phyloP scores from a whole-genome alignment of 2,329 filamentous ascomycete species.

The Ophioceras dolichostomum region DNA sequence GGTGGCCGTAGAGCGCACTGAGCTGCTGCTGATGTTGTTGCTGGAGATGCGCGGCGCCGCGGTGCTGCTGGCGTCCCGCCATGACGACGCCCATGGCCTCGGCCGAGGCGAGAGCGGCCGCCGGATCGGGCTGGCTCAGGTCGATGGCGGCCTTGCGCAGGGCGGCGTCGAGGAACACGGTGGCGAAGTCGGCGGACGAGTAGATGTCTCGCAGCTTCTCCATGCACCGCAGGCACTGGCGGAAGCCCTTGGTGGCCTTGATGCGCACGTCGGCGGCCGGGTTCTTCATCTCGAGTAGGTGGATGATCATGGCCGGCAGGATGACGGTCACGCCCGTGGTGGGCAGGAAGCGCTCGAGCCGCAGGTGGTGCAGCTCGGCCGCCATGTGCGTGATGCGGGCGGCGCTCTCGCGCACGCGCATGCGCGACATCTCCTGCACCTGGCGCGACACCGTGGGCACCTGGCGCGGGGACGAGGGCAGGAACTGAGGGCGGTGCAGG shows the following conservation, averaged over 20 bases:
- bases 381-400: conserved; percentile 78
- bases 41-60: background rate
- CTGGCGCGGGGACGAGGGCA: conserved; percentile 55
- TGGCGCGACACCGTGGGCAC: conserved; percentile 46
- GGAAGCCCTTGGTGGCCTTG: conserved; percentile 67
- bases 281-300: conserved; percentile 84
- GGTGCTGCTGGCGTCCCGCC: conserved; percentile 1
- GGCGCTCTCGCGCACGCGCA: conserved; percentile 73
- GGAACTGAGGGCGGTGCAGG: conserved; percentile 79
- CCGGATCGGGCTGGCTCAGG: conserved; percentile 29
- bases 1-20: conserved; percentile 1
- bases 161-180: conserved; percentile 83
- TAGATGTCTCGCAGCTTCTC: conserved; percentile 81
- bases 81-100: conserved; percentile 9
- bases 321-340: conserved; percentile 87
- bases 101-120: conserved; percentile 18
- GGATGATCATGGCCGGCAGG: conserved; percentile 85
- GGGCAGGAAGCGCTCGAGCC: conserved; percentile 68
- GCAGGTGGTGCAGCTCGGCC: conserved; percentile 57
- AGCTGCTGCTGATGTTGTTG: conserved; percentile 11
- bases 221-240: conserved; percentile 86
- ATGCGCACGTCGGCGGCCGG: conserved; percentile 59
- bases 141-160: conserved; percentile 79
- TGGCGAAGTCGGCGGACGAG: conserved; percentile 90
- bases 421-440: conserved; percentile 69